Base-by-base conservation (phyloP, 306 rosid species). In the Coriaria nepalensis region DNA sequence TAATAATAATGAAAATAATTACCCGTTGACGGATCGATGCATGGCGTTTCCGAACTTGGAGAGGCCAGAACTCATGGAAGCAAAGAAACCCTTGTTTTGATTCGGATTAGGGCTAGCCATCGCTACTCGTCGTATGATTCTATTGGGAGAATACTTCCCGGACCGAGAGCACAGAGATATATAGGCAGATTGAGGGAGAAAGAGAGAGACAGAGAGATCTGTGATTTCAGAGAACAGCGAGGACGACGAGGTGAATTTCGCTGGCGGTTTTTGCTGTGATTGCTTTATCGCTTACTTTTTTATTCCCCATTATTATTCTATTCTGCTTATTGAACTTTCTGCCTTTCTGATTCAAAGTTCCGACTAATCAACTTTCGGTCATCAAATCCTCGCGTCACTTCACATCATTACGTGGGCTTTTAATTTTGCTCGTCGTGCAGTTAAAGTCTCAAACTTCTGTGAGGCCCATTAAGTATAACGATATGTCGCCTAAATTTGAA, bases 11-110 rank as follows among this genome's bases (percentile, higher is more conserved):
- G 42, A 60, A 47, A 45, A 13, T 56, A 49, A 32, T 62, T 68
- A 87, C 96, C 96, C 93, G 65, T 75, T 75, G 33, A 87, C 94
- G 54, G 96, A 87, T 80, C 93, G 85, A 68, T 78, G 84, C 94
- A 87, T 73, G 62, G 84, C 96, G 72, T 44, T 82, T 73, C 82
- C 47, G 67, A 87, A 68, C 54, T 58, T 50, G 65, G 95, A 76
- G 33, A 86, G 41, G 44, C 93, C 75, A 6, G 94, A 87, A 56
- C 66, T 69, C 81, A 87, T 61, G 64, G 94, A 58, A 38, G 93
- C 68, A 9, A 87, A 80, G 56, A 87, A 63, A 41, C 96, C 94
- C 53, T 67, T 64, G 53, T 29, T 63, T 53, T 82, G 68, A 33
- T 78, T 63, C 62, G 69, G 44, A 59, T 71, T 60, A 9, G 87